Conservation (phyloP, 169 alveolate species). For the Cryptosporidium xiaoi region DNA sequence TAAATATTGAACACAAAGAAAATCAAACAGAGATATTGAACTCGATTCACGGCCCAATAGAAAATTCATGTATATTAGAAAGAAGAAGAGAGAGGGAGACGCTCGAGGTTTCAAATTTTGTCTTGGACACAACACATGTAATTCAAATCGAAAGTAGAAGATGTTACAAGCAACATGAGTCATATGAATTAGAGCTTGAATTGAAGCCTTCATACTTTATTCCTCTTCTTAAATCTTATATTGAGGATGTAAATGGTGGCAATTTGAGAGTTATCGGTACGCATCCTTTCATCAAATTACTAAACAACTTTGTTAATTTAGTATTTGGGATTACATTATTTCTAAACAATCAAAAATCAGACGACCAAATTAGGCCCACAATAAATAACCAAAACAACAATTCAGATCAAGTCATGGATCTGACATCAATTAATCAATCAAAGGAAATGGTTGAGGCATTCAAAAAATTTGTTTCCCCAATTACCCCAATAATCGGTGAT, state of each 20-base stretch:
- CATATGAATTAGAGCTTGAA: slow-evolving; percentile 68
- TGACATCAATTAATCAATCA: slow-evolving; percentile 35
- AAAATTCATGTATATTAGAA: slow-evolving; percentile 39
- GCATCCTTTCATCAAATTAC: slow-evolving; percentile 44
- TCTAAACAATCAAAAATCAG: slow-evolving; percentile 38
- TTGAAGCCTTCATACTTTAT: slow-evolving; percentile 48
- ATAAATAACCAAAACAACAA: not conserved
- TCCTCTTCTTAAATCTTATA: slow-evolving; percentile 60
- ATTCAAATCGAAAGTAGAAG: slow-evolving; percentile 60
- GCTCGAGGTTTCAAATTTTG: slow-evolving; percentile 53
- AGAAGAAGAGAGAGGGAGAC: slow-evolving; percentile 71
- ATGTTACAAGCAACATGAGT: slow-evolving; percentile 52
- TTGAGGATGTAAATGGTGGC: slow-evolving; percentile 44
- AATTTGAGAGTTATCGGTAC: slow-evolving; percentile 50
- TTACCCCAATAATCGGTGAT: slow-evolving; percentile 68
- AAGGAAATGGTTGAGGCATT: slow-evolving; percentile 55
- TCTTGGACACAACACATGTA: slow-evolving; percentile 58
- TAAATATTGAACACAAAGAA: slow-evolving; percentile 59
- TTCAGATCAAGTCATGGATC: slow-evolving; percentile 22
- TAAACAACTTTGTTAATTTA: slow-evolving; percentile 43
- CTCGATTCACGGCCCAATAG: slow-evolving; percentile 39
- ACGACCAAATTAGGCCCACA: slow-evolving; percentile 22
- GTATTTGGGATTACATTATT: slow-evolving; percentile 66
- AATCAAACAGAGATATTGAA: slow-evolving; percentile 11
- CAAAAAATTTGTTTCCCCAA: slow-evolving; percentile 47